phyloP scores from a whole-genome alignment of 495 filamentous ascomycete species.

The Xylaria grammica region DNA sequence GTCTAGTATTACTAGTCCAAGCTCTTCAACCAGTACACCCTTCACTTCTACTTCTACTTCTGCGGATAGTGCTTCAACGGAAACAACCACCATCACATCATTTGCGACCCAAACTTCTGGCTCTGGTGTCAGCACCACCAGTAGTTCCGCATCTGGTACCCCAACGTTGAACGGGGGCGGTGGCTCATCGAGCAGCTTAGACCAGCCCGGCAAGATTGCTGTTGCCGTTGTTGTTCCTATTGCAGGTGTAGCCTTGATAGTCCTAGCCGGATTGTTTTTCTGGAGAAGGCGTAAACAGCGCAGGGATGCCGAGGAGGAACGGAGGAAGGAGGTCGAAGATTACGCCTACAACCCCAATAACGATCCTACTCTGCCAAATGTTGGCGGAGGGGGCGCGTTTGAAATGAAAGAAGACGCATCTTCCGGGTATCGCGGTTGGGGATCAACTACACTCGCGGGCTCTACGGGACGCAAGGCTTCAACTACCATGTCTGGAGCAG shows the following conservation, averaged over 20 bases:
- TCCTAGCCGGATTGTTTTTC: conserved; percentile 75
- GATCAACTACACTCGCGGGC: conserved; percentile 70
- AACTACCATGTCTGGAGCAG: conserved; percentile 80
- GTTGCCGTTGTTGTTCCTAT: conserved; percentile 95
- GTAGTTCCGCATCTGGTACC: conserved; percentile 8
- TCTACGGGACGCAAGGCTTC: conserved; percentile 83
- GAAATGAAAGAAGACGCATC: conserved; percentile 71
- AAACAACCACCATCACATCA: conserved; percentile 24
- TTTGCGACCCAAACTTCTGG: conserved; percentile 4
- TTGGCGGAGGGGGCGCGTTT: conserved; percentile 63
- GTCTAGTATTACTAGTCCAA: not conserved
- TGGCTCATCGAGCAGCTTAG: conserved; percentile 49
- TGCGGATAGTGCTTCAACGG: conserved; percentile 41
- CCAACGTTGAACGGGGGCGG: conserved; percentile 25
- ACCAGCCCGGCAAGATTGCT: conserved; percentile 73
- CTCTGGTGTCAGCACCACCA: not conserved
- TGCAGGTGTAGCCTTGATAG: conserved; percentile 81
- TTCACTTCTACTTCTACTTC: conserved; percentile 40
- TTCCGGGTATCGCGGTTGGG: conserved; percentile 93
- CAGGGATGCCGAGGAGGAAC: conserved; percentile 82
- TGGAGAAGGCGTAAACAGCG: conserved; percentile 86
- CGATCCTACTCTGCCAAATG: conserved; percentile 78
- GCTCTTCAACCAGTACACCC: conserved; percentile 3
- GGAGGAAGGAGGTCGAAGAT: conserved; percentile 94
- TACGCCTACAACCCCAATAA: conserved; percentile 96